A percentile compares a stretch with the other conserved stretches of the same genome.
phyloP scores from a whole-genome alignment of 495 filamentous ascomycete genomes.

The Xylaria flabelliformis region DNA sequence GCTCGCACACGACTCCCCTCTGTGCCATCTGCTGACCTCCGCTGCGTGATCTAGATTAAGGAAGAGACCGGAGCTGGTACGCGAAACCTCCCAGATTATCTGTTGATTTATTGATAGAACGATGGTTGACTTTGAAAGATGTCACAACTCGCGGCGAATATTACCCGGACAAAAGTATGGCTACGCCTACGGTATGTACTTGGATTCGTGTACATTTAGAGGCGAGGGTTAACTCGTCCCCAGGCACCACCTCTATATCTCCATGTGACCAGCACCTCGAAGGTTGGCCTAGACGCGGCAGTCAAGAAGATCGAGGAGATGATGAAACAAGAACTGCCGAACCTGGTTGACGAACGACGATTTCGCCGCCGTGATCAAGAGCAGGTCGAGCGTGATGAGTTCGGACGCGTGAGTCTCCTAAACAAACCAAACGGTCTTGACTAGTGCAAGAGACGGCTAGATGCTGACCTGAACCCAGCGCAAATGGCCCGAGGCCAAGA shows the following conservation, averaged over 20 bases:
- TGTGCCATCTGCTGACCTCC: conserved; percentile 97
- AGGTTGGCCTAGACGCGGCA: conserved; percentile 88
- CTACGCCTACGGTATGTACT: conserved; percentile 80
- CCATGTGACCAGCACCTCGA: conserved; percentile 91
- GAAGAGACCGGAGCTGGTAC: conserved; percentile 99
- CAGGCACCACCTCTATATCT: conserved; percentile 94
- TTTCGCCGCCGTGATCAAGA: conserved; percentile 90
- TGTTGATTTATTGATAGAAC: conserved; percentile 56
- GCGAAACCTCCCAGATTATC: conserved; percentile 61
- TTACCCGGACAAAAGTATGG: conserved; percentile 97
- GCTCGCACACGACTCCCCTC: conserved; percentile 72
- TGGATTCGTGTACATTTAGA: background rate
- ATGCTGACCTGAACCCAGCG: conserved; percentile 59
- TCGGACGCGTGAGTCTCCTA: conserved; percentile 74
- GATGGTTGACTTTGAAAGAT: conserved; percentile 79
- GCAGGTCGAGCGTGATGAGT: conserved; percentile 91
- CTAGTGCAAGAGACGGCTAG: background rate
- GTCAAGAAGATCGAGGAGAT: conserved; percentile 86
- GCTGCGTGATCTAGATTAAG: conserved; percentile 98
- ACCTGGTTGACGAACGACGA: conserved; percentile 91
- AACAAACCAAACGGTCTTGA: background rate
- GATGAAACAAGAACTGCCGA: conserved; percentile 95
- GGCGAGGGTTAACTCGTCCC: conserved; percentile 22
- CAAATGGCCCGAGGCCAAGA: conserved; percentile 98
- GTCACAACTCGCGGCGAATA: conserved; percentile 97